phyloP scores from a whole-genome alignment of 495 filamentous ascomycete species.

The Durotheca rogersii region DNA sequence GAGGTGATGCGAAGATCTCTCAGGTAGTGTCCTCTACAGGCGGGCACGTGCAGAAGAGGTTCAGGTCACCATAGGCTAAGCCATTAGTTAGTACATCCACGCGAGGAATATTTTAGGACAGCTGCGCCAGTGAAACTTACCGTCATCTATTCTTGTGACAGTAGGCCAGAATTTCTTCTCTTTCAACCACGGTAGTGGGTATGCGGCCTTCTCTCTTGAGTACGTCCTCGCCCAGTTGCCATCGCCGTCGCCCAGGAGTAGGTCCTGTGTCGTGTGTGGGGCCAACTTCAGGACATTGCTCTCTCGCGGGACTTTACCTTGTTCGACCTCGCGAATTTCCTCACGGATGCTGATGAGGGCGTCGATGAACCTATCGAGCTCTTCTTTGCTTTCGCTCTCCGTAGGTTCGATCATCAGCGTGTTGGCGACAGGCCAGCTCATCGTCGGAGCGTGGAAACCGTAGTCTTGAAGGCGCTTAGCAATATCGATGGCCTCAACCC shows the following conservation, averaged over 20 bases:
- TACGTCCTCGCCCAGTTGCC: slow-evolving; percentile 77
- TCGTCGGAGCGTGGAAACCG: slow-evolving; percentile 97
- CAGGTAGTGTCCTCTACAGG: slow-evolving; percentile 68
- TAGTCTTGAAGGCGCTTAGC: slow-evolving; percentile 98
- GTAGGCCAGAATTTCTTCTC: slow-evolving; percentile 99
- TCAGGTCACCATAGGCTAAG: slow-evolving; percentile 82
- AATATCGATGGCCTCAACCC: slow-evolving; percentile 93
- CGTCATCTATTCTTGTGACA: slow-evolving; percentile 86
- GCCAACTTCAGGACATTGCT: slow-evolving; percentile 92
- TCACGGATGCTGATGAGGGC: slow-evolving; percentile 84
- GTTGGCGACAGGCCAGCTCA: slow-evolving; percentile 96
- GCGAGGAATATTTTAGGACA: slow-evolving; percentile 11
- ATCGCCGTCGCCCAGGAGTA: slow-evolving; percentile 60
- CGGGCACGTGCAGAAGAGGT: slow-evolving; percentile 93
- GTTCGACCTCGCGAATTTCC: slow-evolving; percentile 85
- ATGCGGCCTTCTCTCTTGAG: slow-evolving; percentile 79
- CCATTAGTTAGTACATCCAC: slow-evolving; percentile 33
- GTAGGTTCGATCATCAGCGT: slow-evolving; percentile 99
- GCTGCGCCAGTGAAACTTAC: slow-evolving; percentile 51
- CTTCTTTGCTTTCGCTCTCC: slow-evolving; percentile 88
- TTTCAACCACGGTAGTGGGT: slow-evolving; percentile 78
- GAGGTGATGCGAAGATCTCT: slow-evolving; percentile 29
- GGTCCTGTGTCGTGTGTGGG: slow-evolving; percentile 83
- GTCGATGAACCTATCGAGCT: slow-evolving; percentile 93
- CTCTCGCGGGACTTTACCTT: slow-evolving; percentile 71